These are phyloP conservation scores for Coffea eugenioides DNA, from an alignment of 257 asterid species.

Conservation along the genomic window DNA sequence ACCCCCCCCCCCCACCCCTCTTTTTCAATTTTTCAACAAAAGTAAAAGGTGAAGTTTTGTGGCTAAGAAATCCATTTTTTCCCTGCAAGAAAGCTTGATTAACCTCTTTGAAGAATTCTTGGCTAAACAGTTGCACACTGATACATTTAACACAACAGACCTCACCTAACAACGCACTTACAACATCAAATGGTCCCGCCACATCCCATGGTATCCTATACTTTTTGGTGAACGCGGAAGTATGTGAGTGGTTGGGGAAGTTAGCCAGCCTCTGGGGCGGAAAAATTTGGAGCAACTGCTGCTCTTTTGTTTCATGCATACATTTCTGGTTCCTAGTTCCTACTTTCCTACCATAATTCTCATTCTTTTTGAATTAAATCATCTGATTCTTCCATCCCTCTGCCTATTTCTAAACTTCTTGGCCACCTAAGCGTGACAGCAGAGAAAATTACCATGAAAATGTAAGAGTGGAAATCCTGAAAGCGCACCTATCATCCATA, in stretches of 20 bases:
- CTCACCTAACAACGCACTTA: constrained; percentile 38
- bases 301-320: background rate
- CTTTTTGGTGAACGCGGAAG: constrained; percentile 2
- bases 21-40: background rate
- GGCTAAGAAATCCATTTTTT: background rate
- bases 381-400: background rate
- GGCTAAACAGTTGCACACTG: no score
- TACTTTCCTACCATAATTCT: background rate
- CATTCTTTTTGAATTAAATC: background rate
- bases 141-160: constrained; percentile 3
- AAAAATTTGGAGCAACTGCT: constrained; percentile 14
- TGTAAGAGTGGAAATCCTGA: background rate
- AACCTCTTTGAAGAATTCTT: constrained; percentile 3
- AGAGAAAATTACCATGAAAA: background rate
- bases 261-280: constrained; percentile 16
- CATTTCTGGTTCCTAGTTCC: background rate
- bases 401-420: background rate
- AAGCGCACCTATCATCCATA: no score
- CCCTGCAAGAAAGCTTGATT: background rate
- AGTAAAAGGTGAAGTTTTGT: background rate
- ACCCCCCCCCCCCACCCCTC: no score
- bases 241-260: constrained; percentile 22
- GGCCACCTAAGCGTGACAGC: background rate
- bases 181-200: constrained; percentile 14
- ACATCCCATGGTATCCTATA: constrained; percentile 20